Base-by-base conservation (phyloP, 257 asterid genomes). In the Gentiana dahurica region DNA sequence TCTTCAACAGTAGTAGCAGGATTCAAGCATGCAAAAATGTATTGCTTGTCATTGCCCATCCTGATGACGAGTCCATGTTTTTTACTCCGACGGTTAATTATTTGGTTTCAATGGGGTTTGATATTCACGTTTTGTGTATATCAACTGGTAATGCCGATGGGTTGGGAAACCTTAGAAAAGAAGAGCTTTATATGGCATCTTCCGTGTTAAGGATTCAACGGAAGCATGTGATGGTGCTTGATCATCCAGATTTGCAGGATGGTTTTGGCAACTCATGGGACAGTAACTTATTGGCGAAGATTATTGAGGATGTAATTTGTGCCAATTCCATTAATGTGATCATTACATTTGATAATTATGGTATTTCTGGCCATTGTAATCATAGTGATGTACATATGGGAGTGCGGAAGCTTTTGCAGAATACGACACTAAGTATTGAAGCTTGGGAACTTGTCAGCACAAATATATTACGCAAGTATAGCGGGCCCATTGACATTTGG, bases 41-140 rank as follows among this genome's bases (percentile, higher is more conserved):
- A 36, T 75, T 91, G 79, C 73, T 87, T 77, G 87, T 87, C 63
- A 80, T 78, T 64, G 95, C 97, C 32, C 98, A 91, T 72, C 95
- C 97, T 35, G 98, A 91, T 65, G 97, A 91, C 46, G 97, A 85
- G 77, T 79, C 98, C 51, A 91, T 87, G 96, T 92, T 92, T 75
- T 85, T 92, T 65, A 68, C 94, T 66, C 97, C 97, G 4, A 81
- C 85, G 39, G 78, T 88, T 56, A 85, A 80, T 68, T 75, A 83
- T 76, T 62, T 85, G 66, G 65, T 72, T 60, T 73, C 85, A n/a
- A 67, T 70, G 75, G 80, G 80, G 54, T 85, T 82, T 75, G 80
- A 81, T 66, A 50, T 92, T 69, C 79, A 68, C 65, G 71, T 92
- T 59, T 68, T 88, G 32, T 92, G 99, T 81, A 37, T 92, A 62